Evolutionary conservation across 129 eudicot species (phyloP), one percentile per base, ranked within the genome.

Genomic region (Lactuca saligna): DNA sequence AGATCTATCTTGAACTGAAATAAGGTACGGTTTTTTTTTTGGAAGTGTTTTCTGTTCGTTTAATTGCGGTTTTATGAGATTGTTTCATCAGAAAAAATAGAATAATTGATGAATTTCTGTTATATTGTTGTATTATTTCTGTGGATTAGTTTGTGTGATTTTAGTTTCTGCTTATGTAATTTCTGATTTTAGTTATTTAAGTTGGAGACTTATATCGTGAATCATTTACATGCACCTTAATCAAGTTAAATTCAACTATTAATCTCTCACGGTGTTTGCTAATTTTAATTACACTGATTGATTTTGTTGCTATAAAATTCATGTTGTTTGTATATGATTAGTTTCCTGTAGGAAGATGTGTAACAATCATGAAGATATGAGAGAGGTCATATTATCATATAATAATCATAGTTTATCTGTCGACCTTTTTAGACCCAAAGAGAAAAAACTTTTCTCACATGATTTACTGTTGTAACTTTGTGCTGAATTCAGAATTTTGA

Each of bases 61-160:
- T 51, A 58, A 20, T 68, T 75, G 34, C 38, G 11, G 37, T 68
- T 68, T 68, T 20, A 12, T n/a, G 57, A 34, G 56, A 60, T 75
- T 56, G 11, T 75, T 66, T 48, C 75, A 70, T 57, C 58, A 34
- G 20, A 54, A 32, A 41, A n/a, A n/a, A 15, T 8, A 20, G 9
- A 7, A 14, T 12, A 62, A 6, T 2, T 13, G 6, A 34, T 13
- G 9, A 14, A 51, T 3, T 60, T 63, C 9, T 17, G 5, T 38
- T 37, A 12, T 1, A 51, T 51, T 51, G 14, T 37, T 20, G 3
- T 10, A 17, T 7, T 2, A 8, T 10, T 25, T 66, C 29, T 29
- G 78, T 54, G 41, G 60, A 38, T 51, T 14, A 35, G 1, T 53
- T 16, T 4, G 8, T 42, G 15, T 33, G 8, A 17, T 8, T 51